phyloP scores from a whole-genome alignment of 2,329 filamentous ascomycete species.

The Stylonectria norvegica region DNA sequence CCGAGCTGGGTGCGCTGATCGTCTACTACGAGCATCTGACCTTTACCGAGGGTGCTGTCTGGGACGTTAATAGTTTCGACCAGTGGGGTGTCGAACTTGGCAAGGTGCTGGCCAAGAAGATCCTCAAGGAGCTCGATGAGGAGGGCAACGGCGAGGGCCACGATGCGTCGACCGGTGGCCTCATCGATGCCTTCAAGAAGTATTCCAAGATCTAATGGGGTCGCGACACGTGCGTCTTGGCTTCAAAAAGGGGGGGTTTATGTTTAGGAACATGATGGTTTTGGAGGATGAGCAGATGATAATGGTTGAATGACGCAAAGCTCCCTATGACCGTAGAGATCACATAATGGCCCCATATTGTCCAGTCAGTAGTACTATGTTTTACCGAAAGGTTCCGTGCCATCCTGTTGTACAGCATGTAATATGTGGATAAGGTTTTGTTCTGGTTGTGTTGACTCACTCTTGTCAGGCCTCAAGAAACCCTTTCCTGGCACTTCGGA shows the following conservation, averaged over 20 bases:
- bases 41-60: constrained; percentile 94
- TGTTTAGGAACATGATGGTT: neutral
- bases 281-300: neutral
- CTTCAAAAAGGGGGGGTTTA: neutral
- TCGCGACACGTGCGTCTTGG: neutral
- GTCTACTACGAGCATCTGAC: constrained; percentile 99
- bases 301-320: neutral
- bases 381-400: too few species aligned
- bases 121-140: constrained; percentile 79
- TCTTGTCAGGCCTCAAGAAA: too few species aligned
- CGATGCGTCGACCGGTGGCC: constrained; percentile 81
- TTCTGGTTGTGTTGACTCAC: too few species aligned
- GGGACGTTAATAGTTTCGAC: constrained; percentile 99
- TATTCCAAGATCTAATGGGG: constrained; percentile 48
- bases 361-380: constrained; percentile 3
- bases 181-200: constrained; percentile 92
- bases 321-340: too few species aligned
- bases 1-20: constrained; percentile 89
- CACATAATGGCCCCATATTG: constrained; percentile 3
- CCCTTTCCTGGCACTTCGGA: too few species aligned
- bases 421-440: too few species aligned
- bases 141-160: constrained; percentile 69
- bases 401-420: too few species aligned
- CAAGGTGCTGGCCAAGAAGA: constrained; percentile 93
- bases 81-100: constrained; percentile 99